Base-by-base conservation (phyloP, 176 grass and related monocot genomes). In the Metroxylon sagu region DNA sequence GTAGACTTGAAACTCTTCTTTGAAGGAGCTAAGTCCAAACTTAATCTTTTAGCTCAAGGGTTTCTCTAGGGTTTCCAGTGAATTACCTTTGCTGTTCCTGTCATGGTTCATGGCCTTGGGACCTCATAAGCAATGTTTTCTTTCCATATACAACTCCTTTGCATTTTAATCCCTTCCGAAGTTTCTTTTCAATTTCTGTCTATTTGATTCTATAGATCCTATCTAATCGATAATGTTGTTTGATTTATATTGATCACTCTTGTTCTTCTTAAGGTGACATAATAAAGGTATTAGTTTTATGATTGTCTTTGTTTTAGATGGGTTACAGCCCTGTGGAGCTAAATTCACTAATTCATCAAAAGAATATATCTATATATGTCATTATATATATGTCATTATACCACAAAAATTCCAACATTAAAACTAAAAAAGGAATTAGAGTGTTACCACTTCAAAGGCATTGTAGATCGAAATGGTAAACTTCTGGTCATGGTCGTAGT, bases 401-500 rank as follows among this genome's bases (percentile, higher is more conserved):
- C 8, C 6, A 35, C 6, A 35, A 8, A 2, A 43, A 43, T 12
- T 3, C 35, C 35, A 12, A 43, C 8, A 6, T 43, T 14, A 43
- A 23, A 60, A 18, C 27, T 7, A 66, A 67, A 43, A 43, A 43
- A 14, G 35, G 10, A 82, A 71, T 26, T 18, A 56, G 60, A 59
- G 60, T 49, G 67, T 85, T 88, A 98, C 93, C 93, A 98, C 73
- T 74, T 87, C 84, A 26, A 88, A 98, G 66, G 79, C 60, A 70
- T 81, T 98, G 52, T 69, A 54, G 71, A 72, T 85, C 56, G 73
- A 88, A 7, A 98, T 50, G 66, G 76, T 83, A 10, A 98, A 60
- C 68, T 98, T 98, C 75, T 92, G 84, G 79, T 98, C 93, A 72
- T 85, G 88, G 59, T 64, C 85, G 74, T 98, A 98, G 76, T 92